Evolutionary conservation across 257 asterid genomes (phyloP), one percentile per base, ranked within the genome.

Genomic region (Nicotiana noctiflora): DNA sequence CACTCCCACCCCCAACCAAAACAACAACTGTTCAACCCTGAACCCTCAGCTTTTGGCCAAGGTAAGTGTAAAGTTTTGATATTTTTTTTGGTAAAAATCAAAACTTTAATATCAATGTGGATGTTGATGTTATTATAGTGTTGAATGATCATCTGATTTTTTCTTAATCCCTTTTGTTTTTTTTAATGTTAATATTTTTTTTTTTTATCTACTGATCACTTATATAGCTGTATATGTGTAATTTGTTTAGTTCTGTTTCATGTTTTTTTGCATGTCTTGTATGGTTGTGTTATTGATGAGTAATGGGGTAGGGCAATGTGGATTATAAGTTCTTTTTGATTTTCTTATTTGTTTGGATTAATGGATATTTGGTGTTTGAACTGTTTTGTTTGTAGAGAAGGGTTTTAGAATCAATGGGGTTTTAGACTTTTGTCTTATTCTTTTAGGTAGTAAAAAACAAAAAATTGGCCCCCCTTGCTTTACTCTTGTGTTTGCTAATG

Each of bases 361-460:
- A 72, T 72, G 59, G 59, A 37, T 46, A 9, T 21, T 72, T 72
- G 60, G 37, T 72, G 59, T 31, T 44, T 40, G 76, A 68, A 40
- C 8, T 68, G 31, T 53, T 46, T 68, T 4, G 56, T 19, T 70
- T 44, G 21, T 40, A 44, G 37, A 8, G 60, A 4, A 29, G 55
- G 66, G 80, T 78, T 78, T 78, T 46, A 25, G 29, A 23, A 78
- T 57, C 46, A 37, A 34, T 61, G 75, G 46, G 72, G 23, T 60
- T 60, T 77, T 44, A 72, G 60, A n/a, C 8, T 59, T 34, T 78
- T 8, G 51, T 57, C 13, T 64, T 27, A 2, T 34, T 34, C 17
- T 32, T 12, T 40, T 44, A 44, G 25, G 25, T 2, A 56, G 77
- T 13, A 21, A 44, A 70, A 44, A 12, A 21, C 12, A 19, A 3